A percentile compares a stretch with the other conserved stretches of the same genome.
phyloP scores from a whole-genome alignment of 83 land plant genomes.

The Thuja plicata region DNA sequence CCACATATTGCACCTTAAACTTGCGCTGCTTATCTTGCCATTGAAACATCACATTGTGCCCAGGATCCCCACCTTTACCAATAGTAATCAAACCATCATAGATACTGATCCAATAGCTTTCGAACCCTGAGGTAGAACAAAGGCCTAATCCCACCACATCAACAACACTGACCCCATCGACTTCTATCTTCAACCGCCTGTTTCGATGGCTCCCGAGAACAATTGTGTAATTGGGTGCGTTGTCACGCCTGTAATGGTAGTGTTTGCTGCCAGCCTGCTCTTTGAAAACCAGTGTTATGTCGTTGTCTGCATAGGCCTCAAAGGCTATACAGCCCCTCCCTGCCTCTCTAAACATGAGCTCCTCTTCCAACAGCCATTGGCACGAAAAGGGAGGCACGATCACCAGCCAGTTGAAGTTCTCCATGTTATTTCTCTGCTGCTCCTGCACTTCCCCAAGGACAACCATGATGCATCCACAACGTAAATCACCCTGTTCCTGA shows the following conservation, averaged over 20 bases:
- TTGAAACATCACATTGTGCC: conserved; percentile 65
- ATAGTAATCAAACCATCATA: conserved; percentile 81
- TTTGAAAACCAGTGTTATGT: conserved; percentile 88
- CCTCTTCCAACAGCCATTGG: conserved; percentile 77
- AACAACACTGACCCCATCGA: conserved; percentile 76
- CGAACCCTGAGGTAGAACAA: conserved; percentile 66
- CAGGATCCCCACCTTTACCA: conserved; percentile 87
- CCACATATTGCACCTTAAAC: conserved; percentile 80
- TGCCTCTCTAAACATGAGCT: conserved; percentile 70
- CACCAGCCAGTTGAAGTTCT: conserved; percentile 44
- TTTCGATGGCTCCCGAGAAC: conserved; percentile 92
- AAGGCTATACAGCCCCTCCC: conserved; percentile 94
- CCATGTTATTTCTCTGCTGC: conserved; percentile 35
- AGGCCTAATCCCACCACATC: conserved; percentile 82
- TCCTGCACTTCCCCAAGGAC: conserved; percentile 4
- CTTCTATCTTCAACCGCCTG: conserved; percentile 73
- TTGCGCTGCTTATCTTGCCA: conserved; percentile 84
- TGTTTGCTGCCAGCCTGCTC: conserved; percentile 90
- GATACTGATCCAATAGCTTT: conserved; percentile 93
- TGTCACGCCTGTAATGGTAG: conserved; percentile 87
- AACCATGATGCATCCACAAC: not conserved
- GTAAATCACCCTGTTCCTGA: not conserved
- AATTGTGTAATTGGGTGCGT: conserved; percentile 82
- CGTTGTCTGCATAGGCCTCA: conserved; percentile 92
- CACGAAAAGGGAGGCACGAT: conserved; percentile 96